Conservation (phyloP, 345 rosid species). For the Passiflora organensis region DNA sequence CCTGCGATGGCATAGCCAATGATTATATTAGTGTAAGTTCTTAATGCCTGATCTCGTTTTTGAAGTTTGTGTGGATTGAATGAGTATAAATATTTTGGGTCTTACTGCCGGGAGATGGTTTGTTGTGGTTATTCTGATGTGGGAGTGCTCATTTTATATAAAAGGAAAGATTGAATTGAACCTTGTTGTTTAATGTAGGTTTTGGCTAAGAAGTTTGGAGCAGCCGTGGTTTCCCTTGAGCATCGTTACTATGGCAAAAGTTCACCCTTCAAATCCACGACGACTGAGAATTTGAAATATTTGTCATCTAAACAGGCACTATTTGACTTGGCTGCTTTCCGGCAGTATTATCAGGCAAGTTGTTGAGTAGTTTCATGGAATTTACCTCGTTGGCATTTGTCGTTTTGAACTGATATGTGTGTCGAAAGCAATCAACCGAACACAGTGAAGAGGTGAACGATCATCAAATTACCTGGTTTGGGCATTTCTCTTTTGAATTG, state of each 20-base stretch:
- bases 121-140: background rate
- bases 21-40: slow-evolving; percentile 60
- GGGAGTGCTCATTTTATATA: background rate
- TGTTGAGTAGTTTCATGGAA: background rate
- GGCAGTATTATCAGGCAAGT: slow-evolving; percentile 73
- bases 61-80: background rate
- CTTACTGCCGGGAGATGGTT: background rate
- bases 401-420: too few relatives aligned
- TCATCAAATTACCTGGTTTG: too few relatives aligned
- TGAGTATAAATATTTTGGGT: background rate
- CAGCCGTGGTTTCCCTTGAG: slow-evolving; percentile 89
- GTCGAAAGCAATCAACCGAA: too few relatives aligned
- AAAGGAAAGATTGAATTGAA: background rate
- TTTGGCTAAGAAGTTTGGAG: slow-evolving; percentile 94
- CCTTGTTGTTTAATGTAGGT: slow-evolving; percentile 34
- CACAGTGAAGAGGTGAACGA: too few relatives aligned
- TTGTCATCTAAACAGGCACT: slow-evolving; percentile 92
- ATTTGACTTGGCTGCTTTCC: slow-evolving; percentile 81
- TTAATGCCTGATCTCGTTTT: background rate
- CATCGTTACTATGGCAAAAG: slow-evolving; percentile 97
- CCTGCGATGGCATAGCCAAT: slow-evolving; percentile 72
- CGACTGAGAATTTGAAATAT: slow-evolving; percentile 69
- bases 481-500: too few relatives aligned
- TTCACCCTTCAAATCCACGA: slow-evolving; percentile 59
- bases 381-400: background rate